A percentile compares a stretch with the other conserved stretches of the same genome.
Conservation (phyloP, 2,329 filamentous ascomycete genomes). For the Fonsecaea erecta region DNA sequence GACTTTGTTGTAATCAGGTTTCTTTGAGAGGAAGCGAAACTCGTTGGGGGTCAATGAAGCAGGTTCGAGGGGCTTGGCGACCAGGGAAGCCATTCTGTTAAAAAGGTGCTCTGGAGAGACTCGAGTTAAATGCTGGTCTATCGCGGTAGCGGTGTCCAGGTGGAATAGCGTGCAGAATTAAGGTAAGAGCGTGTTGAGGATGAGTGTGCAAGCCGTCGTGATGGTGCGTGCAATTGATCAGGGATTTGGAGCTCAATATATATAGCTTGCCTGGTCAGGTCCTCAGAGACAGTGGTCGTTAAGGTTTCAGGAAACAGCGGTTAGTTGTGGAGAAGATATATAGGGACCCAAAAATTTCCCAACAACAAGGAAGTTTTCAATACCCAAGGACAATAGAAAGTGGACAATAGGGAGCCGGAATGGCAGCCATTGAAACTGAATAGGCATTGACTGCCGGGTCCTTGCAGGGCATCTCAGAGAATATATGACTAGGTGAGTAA, state of each 20-base stretch:
- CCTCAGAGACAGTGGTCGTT: background rate
- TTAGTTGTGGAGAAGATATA: background rate
- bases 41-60: background rate
- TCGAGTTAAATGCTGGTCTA: background rate
- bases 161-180: background rate
- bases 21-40: slow-evolving; percentile 13
- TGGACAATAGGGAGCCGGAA: background rate
- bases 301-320: background rate
- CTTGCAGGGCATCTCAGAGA: background rate
- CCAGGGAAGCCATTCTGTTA: slow-evolving; percentile 4
- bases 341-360: background rate
- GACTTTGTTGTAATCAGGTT: slow-evolving; percentile 16
- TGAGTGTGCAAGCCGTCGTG: background rate
- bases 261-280: background rate
- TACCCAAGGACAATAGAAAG: background rate
- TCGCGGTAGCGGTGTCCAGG: background rate
- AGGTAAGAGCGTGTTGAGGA: background rate
- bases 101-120: background rate
- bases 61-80: slow-evolving; percentile 1
- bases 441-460: background rate
- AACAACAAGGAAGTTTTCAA: background rate
- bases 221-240: background rate
- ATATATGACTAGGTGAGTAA: background rate
- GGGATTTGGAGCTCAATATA: background rate
- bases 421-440: background rate